Evolutionary conservation across 2,329 filamentous ascomycete species (phyloP), one percentile per base, ranked within the genome.

Genomic region (Epichloe sibirici): DNA sequence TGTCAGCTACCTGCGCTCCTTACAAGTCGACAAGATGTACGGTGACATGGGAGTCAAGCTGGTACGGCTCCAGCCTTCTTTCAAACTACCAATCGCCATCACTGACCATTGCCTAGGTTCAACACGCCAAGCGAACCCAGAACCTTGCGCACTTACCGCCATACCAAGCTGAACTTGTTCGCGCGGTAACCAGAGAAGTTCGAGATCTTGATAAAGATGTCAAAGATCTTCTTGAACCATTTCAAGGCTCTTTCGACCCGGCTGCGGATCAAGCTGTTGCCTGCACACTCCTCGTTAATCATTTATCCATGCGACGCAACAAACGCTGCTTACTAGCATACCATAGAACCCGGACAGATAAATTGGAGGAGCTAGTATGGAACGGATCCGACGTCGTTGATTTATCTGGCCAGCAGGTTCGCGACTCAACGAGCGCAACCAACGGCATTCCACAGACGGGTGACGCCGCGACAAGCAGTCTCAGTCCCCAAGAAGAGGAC

Each of bases 321-420:
- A 98, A 98, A 69, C 85, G 93, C 44, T 98, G 93, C 64, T 76
- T 98, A 21, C 79, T 98, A 6, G 90, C 91, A 4, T 98, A 98
- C 65, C 93, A 98, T 66, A 83, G 87, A 35, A 90, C 89, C 17
- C 82, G 93, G 49, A 86, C 88, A 2, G 88, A 96, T 65, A 95
- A 94, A 67, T 75, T 98, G 8, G 93, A 97, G 65, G 87, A 91
- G 65, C 83, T 95, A 64, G 91, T 90, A 55, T 98, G 93, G 93
- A 86, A 81, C 56, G 93, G 91, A 2, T 77, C 83, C 11, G 93
- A 97, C 63, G 78, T 96, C 13, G 73, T 88, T 17, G 90, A 95
- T 62, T 73, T 83, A 45, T 75, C 76, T 17, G 75, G 77, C 40
- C 78, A 82, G 60, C 79, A 81, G 64, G 67, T 73, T 53, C 69